A percentile compares a stretch with the other conserved stretches of the same genome.
Conservation (phyloP, 495 filamentous ascomycete species). For the Penicillium subrubescens region DNA sequence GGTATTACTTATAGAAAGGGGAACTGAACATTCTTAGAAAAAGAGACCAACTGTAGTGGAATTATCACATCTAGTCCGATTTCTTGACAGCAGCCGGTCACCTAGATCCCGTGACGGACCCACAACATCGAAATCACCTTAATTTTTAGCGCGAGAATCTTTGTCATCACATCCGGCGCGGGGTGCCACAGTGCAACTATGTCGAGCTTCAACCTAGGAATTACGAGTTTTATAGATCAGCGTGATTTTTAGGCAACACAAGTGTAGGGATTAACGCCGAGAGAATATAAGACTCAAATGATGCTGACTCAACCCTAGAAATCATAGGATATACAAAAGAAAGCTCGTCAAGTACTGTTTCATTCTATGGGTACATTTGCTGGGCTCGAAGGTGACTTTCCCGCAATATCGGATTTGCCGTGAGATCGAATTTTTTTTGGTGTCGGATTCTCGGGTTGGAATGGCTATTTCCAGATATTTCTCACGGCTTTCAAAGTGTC, state of each 20-base stretch:
- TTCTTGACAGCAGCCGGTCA: not conserved
- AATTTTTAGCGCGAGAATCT: not conserved
- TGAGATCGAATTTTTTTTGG: too few species aligned
- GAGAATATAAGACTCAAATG: not conserved
- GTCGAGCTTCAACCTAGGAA: not conserved
- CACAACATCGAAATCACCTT: not conserved
- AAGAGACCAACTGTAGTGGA: not conserved
- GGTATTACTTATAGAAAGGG: not conserved
- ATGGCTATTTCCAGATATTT: too few species aligned
- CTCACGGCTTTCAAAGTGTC: too few species aligned
- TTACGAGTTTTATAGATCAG: too few species aligned
- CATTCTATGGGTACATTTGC: not conserved
- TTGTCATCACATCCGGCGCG: not conserved
- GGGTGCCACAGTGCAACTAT: not conserved
- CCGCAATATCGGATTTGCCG: too few species aligned
- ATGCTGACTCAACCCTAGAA: not conserved
- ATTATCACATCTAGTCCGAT: not conserved
- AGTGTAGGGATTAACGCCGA: not conserved
- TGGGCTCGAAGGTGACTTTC: too few species aligned
- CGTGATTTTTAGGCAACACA: too few species aligned
- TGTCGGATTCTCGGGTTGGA: too few species aligned
- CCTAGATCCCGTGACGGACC: not conserved
- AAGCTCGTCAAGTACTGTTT: not conserved
- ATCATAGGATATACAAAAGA: not conserved
- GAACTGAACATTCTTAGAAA: not conserved